A percentile compares a stretch with the other conserved stretches of the same genome.
phyloP scores from a whole-genome alignment of 768 basidiomycete species.

The Cystobasidium tubakii region DNA sequence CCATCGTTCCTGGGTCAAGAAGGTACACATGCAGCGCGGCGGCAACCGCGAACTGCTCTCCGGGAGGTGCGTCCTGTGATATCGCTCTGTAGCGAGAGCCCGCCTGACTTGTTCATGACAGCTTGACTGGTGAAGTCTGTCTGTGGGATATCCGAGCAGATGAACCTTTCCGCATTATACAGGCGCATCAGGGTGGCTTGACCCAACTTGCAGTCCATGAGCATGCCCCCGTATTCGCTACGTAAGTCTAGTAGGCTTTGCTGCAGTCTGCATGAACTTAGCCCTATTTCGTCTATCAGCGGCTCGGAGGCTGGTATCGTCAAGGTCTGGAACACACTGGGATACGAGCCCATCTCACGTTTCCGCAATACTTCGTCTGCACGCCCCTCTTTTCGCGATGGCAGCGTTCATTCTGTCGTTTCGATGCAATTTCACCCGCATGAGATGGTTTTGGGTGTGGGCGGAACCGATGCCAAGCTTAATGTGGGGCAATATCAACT shows the following conservation, averaged over 20 bases:
- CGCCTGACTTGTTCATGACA: constrained; percentile 48
- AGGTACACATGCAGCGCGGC: constrained; percentile 74
- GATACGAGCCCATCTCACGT: constrained; percentile 57
- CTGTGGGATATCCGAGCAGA: constrained; percentile 78
- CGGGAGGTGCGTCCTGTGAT: constrained; percentile 60
- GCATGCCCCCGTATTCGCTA: constrained; percentile 72
- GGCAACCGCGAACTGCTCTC: constrained; percentile 68
- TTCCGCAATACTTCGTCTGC: constrained; percentile 44
- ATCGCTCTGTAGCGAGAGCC: not conserved
- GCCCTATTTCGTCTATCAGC: constrained; percentile 52
- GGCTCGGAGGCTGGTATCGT: constrained; percentile 58
- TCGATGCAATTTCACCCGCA: constrained; percentile 74
- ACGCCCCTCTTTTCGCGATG: constrained; percentile 7
- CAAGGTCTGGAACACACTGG: constrained; percentile 62
- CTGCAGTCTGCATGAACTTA: not conserved
- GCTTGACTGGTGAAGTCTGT: constrained; percentile 80
- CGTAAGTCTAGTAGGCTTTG: constrained; percentile 56
- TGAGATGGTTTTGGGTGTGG: constrained; percentile 62
- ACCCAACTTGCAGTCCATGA: constrained; percentile 82
- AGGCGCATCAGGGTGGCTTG: constrained; percentile 65
- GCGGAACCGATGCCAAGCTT: constrained; percentile 38
- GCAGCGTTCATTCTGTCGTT: constrained; percentile 47
- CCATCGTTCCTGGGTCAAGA: constrained; percentile 83
- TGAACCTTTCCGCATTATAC: constrained; percentile 62
- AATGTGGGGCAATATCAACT: constrained; percentile 39